These are phyloP conservation scores for Aspergillus saccharolyticus DNA, from an alignment of 495 filamentous ascomycete species.

Conservation along the genomic window DNA sequence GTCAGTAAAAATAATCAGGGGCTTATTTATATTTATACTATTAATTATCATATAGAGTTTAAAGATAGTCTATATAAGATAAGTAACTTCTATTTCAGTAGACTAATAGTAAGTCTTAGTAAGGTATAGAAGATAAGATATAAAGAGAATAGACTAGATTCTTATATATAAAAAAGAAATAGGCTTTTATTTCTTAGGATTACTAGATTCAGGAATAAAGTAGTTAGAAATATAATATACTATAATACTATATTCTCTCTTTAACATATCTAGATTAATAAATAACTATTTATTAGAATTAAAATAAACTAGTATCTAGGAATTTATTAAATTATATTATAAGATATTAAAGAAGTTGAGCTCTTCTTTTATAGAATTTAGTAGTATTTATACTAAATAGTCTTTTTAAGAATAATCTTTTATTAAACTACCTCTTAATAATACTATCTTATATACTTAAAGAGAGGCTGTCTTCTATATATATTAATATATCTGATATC, in stretches of 20 bases:
- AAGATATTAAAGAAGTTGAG: slow-evolving; percentile 5
- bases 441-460: background rate
- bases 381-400: background rate
- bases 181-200: background rate
- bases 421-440: background rate
- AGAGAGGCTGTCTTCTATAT: background rate
- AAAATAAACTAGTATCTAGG: too few relatives aligned
- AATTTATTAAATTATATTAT: too few relatives aligned
- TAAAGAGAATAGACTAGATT: too few relatives aligned
- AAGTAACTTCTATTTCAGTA: background rate
- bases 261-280: too few relatives aligned
- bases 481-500: background rate
- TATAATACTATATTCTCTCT: too few relatives aligned
- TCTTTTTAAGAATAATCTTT: background rate
- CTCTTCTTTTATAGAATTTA: background rate
- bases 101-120: too few relatives aligned
- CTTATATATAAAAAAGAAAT: background rate
- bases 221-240: background rate
- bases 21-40: too few relatives aligned
- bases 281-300: too few relatives aligned
- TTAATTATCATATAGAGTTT: background rate
- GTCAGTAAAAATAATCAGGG: background rate
- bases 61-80: background rate
- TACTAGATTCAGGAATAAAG: background rate
- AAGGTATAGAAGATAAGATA: background rate